Base-by-base conservation (phyloP, 805 yeast species). In the Priceomyces fermenticarens region DNA sequence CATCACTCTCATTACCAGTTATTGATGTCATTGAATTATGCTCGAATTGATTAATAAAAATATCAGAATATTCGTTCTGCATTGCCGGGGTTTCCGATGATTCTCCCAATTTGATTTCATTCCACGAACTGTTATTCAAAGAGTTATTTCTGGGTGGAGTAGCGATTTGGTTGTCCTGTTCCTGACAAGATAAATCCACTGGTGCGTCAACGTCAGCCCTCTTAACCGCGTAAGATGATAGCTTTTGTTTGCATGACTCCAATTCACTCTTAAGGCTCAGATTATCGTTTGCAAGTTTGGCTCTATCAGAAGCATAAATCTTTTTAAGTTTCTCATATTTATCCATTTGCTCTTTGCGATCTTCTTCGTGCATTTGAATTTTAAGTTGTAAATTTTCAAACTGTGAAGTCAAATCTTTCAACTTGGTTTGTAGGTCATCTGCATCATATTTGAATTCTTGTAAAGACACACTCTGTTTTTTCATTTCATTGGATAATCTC, bases 1-100 rank as follows among this genome's bases (percentile, higher is more conserved):
- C 41, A 28, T 30, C 48, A 25, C 30, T 43, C 16, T 49, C 56
- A 9, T 41, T 43, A 10, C 27, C 28, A 26, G 25, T 23, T 25
- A 55, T 43, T 3, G 59, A 49, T 10, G 44, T 13, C 40, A 43
- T 45, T 1, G 60, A 53, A 16, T 39, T 40, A 34, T 52, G 44
- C 7, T 40, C 44, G 12, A 41, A 44, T 10, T 12, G 32, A 17
- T 37, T 43, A 23, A 48, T n/a, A 28, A 38, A 48, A 8, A 44
- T 30, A 4, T 41, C 41, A 13, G 45, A 36, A 17, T 38, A 39
- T 7, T 47, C 51, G 17, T 38, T 41, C 8, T 36, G 20, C 6
- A 44, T 28, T 25, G 48, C 53, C 6, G 79, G 79, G 0, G 81
- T 73, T 10, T 64, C 55, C 4, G 79, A 70, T 0, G 79, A 67